These are phyloP conservation scores for Ophiostoma angusticollis DNA, from an alignment of 2,329 filamentous ascomycete genomes.

Conservation along the genomic window DNA sequence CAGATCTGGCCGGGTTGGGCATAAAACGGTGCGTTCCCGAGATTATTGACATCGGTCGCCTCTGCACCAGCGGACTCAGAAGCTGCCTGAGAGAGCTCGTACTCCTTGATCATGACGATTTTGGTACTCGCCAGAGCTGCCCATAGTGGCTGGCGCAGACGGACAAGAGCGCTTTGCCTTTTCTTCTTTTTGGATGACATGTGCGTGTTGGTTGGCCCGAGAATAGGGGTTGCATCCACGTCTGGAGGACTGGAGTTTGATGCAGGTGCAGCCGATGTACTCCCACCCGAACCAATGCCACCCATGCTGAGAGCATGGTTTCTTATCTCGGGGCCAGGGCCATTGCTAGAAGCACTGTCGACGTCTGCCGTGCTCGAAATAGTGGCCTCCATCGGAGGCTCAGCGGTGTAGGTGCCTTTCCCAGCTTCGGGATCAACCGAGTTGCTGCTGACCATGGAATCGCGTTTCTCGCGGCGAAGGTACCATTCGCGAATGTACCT, in stretches of 20 bases:
- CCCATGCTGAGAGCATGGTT: neutral
- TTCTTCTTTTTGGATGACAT: conserved; percentile 67
- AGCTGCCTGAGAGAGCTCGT: conserved; percentile 66
- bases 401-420: conserved; percentile 28
- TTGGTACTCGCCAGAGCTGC: conserved; percentile 90
- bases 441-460: conserved; percentile 33
- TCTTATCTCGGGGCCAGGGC: neutral
- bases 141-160: conserved; percentile 86
- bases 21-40: conserved; percentile 63
- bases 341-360: conserved; percentile 20
- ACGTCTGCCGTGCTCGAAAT: conserved; percentile 30
- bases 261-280: neutral
- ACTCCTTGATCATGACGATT: conserved; percentile 88
- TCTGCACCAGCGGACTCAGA: conserved; percentile 62
- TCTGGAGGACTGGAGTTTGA: neutral
- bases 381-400: conserved; percentile 29
- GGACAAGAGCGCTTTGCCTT: conserved; percentile 82
- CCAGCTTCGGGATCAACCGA: conserved; percentile 51
- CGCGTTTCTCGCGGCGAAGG: conserved; percentile 44
- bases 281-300: neutral
- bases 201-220: conserved; percentile 14
- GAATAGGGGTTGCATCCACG: neutral
- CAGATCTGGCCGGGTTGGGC: conserved; percentile 60
- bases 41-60: conserved; percentile 63
- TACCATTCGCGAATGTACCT: conserved; percentile 60